phyloP scores from a whole-genome alignment of 257 asterid genomes.

The Parsonsia alboflavescens region DNA sequence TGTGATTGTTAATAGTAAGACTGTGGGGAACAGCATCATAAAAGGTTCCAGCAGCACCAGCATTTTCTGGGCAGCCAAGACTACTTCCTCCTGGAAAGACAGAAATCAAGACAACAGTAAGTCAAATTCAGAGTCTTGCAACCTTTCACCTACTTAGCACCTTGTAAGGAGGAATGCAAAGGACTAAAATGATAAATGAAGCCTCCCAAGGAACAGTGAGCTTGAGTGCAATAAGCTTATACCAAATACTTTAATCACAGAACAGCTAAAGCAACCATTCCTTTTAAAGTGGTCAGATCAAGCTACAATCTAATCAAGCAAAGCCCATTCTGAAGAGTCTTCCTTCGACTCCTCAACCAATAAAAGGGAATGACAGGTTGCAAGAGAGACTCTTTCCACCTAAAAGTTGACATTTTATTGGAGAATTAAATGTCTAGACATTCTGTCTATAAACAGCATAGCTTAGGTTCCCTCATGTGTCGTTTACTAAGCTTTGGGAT shows the following conservation, averaged over 20 bases:
- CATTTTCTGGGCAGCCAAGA: constrained; percentile 84
- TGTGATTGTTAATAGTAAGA: constrained; percentile 83
- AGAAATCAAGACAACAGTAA: constrained; percentile 17
- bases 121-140: constrained; percentile 11
- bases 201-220: neutral
- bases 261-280: neutral
- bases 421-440: neutral
- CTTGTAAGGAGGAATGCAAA: neutral
- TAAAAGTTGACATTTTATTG: neutral
- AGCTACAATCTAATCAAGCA: constrained; percentile 1
- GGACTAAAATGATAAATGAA: neutral
- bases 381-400: neutral
- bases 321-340: neutral
- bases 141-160: neutral
- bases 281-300: neutral
- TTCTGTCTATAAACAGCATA: neutral
- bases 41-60: constrained; percentile 98
- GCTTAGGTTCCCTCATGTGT: neutral
- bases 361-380: neutral
- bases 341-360: neutral
- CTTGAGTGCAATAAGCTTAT: neutral
- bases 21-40: constrained; percentile 91
- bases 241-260: neutral
- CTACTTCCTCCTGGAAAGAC: constrained; percentile 85
- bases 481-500: neutral